Evolutionary conservation across 257 asterid genomes (phyloP).

Genomic region (Anisodus acutangulus): DNA sequence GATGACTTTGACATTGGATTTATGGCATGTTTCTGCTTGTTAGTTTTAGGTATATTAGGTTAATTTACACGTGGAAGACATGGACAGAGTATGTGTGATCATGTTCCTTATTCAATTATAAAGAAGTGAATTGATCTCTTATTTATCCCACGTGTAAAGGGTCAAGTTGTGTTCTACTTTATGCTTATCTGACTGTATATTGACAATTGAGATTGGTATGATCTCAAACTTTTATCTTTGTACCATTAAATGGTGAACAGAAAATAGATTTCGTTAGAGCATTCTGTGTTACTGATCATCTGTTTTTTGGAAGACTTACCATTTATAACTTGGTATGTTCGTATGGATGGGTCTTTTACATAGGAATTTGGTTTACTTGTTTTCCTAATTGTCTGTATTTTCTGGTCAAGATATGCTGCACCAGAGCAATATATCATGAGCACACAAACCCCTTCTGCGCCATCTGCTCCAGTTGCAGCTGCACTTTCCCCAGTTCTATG

Average conservation of each 20-base stretch:
- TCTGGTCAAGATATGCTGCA: constrained; percentile 73
- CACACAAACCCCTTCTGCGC: constrained; percentile 98
- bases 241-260: constrained; percentile 5
- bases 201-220: constrained; percentile 17
- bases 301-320: not conserved
- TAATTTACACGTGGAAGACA: not conserved
- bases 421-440: constrained; percentile 99
- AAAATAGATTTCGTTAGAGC: not conserved
- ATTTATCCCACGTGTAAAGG: not conserved
- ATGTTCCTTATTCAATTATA: constrained; percentile 20
- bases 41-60: not conserved
- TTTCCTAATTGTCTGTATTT: constrained; percentile 18
- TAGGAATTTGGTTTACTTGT: not conserved
- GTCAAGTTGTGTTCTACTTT: not conserved
- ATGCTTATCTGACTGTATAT: not conserved
- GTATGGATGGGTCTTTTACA: not conserved
- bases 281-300: constrained; percentile 22
- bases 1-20: constrained; percentile 21
- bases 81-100: not conserved
- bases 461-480: constrained; percentile 92
- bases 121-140: not conserved
- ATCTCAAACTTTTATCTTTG: not conserved
- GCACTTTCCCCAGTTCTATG: constrained; percentile 97
- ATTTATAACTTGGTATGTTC: constrained; percentile 17
- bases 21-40: not conserved